These are phyloP conservation scores for Alternaria ethzedia DNA, from an alignment of 2,329 filamentous ascomycete genomes.

Conservation along the genomic window DNA sequence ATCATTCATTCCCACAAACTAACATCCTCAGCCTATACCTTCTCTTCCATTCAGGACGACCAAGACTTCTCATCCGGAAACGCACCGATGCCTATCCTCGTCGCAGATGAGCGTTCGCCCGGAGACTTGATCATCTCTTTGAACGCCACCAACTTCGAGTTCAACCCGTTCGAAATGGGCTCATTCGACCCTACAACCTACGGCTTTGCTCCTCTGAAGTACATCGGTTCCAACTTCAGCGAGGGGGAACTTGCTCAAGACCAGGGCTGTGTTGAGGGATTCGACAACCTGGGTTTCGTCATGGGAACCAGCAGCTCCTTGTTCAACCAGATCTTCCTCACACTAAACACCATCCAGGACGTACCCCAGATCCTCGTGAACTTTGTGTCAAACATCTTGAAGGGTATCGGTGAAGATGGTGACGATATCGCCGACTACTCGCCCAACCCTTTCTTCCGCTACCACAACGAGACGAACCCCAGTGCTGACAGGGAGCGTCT, in stretches of 20 bases:
- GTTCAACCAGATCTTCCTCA: constrained; percentile 79
- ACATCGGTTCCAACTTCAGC: constrained; percentile 75
- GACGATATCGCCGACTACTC: constrained; percentile 76
- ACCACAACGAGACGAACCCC: constrained; percentile 64
- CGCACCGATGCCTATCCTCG: constrained; percentile 74
- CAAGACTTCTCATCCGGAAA: constrained; percentile 67
- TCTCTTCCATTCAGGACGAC: constrained; percentile 75
- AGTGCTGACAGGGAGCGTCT: constrained; percentile 63
- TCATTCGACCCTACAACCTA: constrained; percentile 75
- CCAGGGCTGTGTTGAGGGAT: constrained; percentile 73
- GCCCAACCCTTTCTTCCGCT: constrained; percentile 78
- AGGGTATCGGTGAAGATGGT: constrained; percentile 62
- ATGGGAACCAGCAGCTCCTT: constrained; percentile 86
- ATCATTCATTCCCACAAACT: constrained; percentile 68
- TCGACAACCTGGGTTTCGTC: constrained; percentile 81
- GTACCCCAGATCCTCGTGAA: constrained; percentile 59
- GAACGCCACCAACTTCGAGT: constrained; percentile 80
- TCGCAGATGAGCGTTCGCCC: constrained; percentile 71
- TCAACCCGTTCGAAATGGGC: constrained; percentile 81
- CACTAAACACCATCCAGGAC: constrained; percentile 62
- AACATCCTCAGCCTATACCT: constrained; percentile 68
- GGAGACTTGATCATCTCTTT: constrained; percentile 66
- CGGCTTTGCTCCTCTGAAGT: constrained; percentile 74
- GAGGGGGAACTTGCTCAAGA: constrained; percentile 63
- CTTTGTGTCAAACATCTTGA: constrained; percentile 61